A percentile compares a stretch with the other conserved stretches of the same genome.
phyloP scores from a whole-genome alignment of 257 asterid species.

The Solanum pinnatisectum region DNA sequence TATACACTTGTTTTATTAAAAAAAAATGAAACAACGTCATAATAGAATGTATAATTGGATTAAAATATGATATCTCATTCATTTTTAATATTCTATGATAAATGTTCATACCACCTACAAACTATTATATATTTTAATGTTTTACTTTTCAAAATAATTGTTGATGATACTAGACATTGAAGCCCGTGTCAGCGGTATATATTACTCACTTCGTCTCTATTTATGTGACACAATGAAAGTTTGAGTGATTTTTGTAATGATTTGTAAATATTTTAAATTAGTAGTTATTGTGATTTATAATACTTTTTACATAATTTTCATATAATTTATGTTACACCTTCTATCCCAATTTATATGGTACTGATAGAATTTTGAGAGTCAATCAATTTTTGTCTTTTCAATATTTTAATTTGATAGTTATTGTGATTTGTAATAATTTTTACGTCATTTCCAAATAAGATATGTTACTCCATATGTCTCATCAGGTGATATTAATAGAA shows the following conservation, averaged over 20 bases:
- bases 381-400: too few relatives aligned
- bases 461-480: not conserved
- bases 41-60: not conserved
- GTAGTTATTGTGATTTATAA: too few relatives aligned
- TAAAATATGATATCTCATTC: not conserved
- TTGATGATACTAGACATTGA: not conserved
- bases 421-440: too few relatives aligned
- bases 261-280: too few relatives aligned
- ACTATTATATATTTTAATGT: not conserved
- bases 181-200: not conserved
- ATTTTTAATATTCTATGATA: not conserved
- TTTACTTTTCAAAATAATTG: not conserved
- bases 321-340: too few relatives aligned
- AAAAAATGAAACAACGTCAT: not conserved
- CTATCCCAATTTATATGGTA: not conserved
- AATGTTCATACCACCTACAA: not conserved
- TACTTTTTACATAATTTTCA: too few relatives aligned
- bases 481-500: too few relatives aligned
- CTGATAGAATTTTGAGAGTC: not conserved
- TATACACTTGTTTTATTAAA: too few relatives aligned
- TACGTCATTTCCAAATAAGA: not conserved
- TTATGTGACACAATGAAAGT: not conserved
- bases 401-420: too few relatives aligned
- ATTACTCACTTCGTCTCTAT: too few relatives aligned
- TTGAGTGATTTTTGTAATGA: too few relatives aligned